phyloP scores from a whole-genome alignment of 75 land plant genomes.

The Picea sitchensis region DNA sequence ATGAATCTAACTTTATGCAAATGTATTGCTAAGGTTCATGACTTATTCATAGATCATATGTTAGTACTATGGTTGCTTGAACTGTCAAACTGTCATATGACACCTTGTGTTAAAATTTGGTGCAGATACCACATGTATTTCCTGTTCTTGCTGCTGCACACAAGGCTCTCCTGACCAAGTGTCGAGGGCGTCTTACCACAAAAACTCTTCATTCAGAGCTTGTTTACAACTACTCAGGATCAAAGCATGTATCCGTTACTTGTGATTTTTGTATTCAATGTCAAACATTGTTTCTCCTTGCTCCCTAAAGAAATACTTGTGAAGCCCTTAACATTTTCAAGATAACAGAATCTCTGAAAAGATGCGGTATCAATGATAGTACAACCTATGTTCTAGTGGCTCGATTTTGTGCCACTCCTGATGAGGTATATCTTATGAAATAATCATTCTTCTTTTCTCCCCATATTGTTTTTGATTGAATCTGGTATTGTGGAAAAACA shows the following conservation, averaged over 20 bases:
- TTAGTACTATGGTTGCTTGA: background rate
- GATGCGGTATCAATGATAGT: conserved; percentile 79
- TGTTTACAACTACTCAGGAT: conserved; percentile 90
- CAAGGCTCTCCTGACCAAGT: conserved; percentile 70
- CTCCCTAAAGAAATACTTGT: conserved; percentile 5
- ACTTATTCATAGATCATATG: background rate
- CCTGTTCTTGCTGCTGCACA: conserved; percentile 91
- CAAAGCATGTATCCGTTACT: conserved; percentile 78
- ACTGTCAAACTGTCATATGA: background rate
- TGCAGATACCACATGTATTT: conserved; percentile 82
- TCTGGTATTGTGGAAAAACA: background rate
- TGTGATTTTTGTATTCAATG: background rate
- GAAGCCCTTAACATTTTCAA: conserved; percentile 16
- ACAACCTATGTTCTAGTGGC: conserved; percentile 76
- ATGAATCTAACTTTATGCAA: background rate
- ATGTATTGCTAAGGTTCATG: too few species aligned
- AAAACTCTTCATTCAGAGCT: conserved; percentile 90
- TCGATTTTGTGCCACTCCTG: conserved; percentile 70
- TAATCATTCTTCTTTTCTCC: background rate
- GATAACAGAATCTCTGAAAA: conserved; percentile 89
- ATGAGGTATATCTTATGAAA: conserved; percentile 47
- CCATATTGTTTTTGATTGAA: background rate
- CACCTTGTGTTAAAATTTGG: conserved; percentile 2
- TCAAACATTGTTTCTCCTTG: background rate
- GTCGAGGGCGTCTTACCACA: conserved; percentile 65